Conservation (phyloP, 805 yeast species). For the Diddensiella caesifluorescens region DNA sequence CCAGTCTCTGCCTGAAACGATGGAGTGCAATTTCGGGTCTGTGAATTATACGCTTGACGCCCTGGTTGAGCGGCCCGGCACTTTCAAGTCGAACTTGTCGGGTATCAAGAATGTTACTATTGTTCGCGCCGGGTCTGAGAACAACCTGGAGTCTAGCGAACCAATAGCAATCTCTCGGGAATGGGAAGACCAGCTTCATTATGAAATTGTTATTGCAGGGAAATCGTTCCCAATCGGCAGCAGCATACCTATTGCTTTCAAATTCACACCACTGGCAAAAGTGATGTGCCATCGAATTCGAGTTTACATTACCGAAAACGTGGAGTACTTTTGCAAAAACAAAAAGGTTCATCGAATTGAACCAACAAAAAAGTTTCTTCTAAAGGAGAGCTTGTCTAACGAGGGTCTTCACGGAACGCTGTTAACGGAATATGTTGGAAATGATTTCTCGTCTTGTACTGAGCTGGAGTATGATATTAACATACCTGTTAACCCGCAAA, state of each 20-base stretch:
- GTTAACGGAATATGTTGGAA: conserved; percentile 24
- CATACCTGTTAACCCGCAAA: conserved; percentile 65
- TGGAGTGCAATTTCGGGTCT: conserved; percentile 72
- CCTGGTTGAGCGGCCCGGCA: conserved; percentile 66
- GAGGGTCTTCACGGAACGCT: conserved; percentile 29
- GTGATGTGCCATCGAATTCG: conserved; percentile 81
- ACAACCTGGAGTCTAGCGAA: conserved; percentile 80
- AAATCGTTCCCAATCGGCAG: conserved; percentile 83
- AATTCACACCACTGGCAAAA: conserved; percentile 81
- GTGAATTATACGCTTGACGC: conserved; percentile 70
- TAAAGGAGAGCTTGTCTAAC: conserved; percentile 58
- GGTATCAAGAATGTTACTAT: conserved; percentile 61
- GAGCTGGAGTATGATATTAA: conserved; percentile 76
- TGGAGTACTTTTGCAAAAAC: conserved; percentile 83
- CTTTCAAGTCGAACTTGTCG: conserved; percentile 71
- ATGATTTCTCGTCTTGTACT: conserved; percentile 25
- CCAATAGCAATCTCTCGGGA: conserved; percentile 86
- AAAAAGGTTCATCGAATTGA: conserved; percentile 89
- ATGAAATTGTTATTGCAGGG: conserved; percentile 87
- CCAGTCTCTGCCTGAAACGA: conserved; percentile 75
- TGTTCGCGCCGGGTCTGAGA: conserved; percentile 71
- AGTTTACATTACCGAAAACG: conserved; percentile 78
- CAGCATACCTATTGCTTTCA: conserved; percentile 75
- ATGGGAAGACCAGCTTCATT: conserved; percentile 90
- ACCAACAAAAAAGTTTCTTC: conserved; percentile 73